Base-by-base conservation (phyloP, 2,329 filamentous ascomycete species). In the Basipetospora chlamydospora region DNA sequence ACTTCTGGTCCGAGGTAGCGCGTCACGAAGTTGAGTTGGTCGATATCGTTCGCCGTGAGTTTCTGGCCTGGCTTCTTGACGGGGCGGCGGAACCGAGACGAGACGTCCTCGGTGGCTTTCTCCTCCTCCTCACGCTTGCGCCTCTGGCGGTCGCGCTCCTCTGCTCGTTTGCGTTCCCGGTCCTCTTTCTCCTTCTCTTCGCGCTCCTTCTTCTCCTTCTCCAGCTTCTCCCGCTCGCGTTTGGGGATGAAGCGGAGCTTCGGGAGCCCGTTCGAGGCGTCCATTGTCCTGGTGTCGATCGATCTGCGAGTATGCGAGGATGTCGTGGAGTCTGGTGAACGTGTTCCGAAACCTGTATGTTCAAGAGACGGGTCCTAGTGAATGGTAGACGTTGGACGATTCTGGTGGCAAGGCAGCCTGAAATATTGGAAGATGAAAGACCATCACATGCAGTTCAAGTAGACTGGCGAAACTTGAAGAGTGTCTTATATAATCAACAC, bases 1-100 rank as follows among this genome's bases (percentile, higher is more conserved):
- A 82, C 75, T 44, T 94, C 84, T 1, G 84, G 80, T 3, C 90
- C 90, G 70, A 96, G 87, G 52, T 98, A 98, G 42, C 85, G 70
- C 46, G 84, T 76, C 41, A 82, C 71, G 42, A 84, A 74, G 40
- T 90, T 61, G 20, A 77, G 73, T 8, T 79, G 77, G 51, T 92
- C 84, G 8, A 80, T 73, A 33, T 76, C 73, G 42, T 77, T 76
- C 10, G 60, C 58, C 9, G 35, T 26, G 7, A 38, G 35, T 22
- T 38, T 38, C 29, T 38, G 35, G 6, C 35, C 35, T 2, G 35
- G 35, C 23, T 35, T 39, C 31, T 39, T 38, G 12, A 38, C 28
- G 20, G 35, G 35, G 11, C 37, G 30, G 8, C 26, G 18, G 17
- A 39, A 35, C 7, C 30, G 32, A 6, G 33, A 13, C 15, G 25